These are phyloP conservation scores for Pestalotiopsis sp. DNA, from an alignment of 2,329 filamentous ascomycete genomes.

Conservation along the genomic window DNA sequence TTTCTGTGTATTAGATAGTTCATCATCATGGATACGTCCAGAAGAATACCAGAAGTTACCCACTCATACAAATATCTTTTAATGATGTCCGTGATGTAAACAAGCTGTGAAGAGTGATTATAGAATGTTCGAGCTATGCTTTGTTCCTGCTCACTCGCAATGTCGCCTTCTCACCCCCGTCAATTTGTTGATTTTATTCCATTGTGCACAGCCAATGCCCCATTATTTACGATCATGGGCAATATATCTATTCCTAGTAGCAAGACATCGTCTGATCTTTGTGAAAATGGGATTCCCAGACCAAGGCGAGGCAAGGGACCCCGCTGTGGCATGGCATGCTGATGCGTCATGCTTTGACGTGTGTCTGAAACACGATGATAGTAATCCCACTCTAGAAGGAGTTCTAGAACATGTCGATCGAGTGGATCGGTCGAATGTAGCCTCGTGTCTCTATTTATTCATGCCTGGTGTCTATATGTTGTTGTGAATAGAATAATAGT, in stretches of 20 bases:
- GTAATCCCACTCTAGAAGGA: background rate
- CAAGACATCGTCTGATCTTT: background rate
- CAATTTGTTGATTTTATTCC: background rate
- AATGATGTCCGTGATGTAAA: background rate
- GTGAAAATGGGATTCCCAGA: background rate
- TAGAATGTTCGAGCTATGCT: background rate
- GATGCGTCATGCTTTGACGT: background rate
- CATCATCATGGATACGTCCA: slow-evolving; percentile 38
- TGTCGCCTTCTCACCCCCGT: background rate
- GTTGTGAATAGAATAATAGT: too few relatives aligned
- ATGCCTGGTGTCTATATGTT: too few relatives aligned
- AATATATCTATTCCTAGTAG: too few relatives aligned
- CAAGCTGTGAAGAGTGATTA: too few relatives aligned
- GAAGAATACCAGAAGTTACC: slow-evolving; percentile 69
- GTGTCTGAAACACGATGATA: background rate
- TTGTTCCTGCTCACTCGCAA: background rate
- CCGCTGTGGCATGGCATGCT: background rate
- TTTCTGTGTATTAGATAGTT: slow-evolving; percentile 65
- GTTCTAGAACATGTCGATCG: background rate
- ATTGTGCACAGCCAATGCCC: background rate
- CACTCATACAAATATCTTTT: slow-evolving; percentile 46
- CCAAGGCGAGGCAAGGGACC: background rate
- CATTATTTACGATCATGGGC: background rate
- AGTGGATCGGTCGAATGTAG: background rate
- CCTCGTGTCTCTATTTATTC: too few relatives aligned